These are phyloP conservation scores for Pachysandra terminalis DNA, from an alignment of 164 flowering plant species.

Conservation along the genomic window DNA sequence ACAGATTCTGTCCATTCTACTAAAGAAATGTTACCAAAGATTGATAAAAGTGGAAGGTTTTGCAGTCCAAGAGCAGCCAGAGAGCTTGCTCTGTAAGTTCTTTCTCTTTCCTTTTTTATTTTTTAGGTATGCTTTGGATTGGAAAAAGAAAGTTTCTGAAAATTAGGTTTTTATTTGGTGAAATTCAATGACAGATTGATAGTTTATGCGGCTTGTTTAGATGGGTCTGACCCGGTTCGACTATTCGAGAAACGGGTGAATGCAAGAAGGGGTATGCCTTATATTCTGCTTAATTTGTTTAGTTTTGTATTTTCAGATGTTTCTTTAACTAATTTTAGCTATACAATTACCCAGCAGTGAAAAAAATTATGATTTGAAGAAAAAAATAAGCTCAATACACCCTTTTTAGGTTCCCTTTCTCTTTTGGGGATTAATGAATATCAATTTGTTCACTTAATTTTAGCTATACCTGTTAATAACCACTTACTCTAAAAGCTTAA, in stretches of 20 bases:
- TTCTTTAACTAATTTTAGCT: neutral
- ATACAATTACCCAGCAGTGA: neutral
- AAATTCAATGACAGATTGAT: conserved; percentile 43
- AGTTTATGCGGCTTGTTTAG: conserved; percentile 82
- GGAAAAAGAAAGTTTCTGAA: no score
- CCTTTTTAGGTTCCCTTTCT: no score
- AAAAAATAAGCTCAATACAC: no score
- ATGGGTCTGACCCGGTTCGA: conserved; percentile 89
- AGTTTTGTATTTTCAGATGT: neutral
- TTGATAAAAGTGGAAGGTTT: conserved; percentile 81
- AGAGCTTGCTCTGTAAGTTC: conserved; percentile 75
- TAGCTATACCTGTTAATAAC: neutral
- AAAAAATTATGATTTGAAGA: no score
- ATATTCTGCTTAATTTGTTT: neutral
- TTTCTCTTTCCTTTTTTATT: neutral
- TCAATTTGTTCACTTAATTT: no score
- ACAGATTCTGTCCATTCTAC: conserved; percentile 18
- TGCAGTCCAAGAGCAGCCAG: conserved; percentile 95
- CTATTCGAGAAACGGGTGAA: conserved; percentile 79
- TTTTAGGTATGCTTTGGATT: neutral
- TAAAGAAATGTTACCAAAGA: conserved; percentile 44
- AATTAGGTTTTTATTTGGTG: neutral
- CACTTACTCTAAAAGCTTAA: no score
- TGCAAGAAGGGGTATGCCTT: conserved; percentile 52
- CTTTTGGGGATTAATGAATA: no score